Conservation (phyloP, 2,329 filamentous ascomycete genomes). For the Madurella fahalii region DNA sequence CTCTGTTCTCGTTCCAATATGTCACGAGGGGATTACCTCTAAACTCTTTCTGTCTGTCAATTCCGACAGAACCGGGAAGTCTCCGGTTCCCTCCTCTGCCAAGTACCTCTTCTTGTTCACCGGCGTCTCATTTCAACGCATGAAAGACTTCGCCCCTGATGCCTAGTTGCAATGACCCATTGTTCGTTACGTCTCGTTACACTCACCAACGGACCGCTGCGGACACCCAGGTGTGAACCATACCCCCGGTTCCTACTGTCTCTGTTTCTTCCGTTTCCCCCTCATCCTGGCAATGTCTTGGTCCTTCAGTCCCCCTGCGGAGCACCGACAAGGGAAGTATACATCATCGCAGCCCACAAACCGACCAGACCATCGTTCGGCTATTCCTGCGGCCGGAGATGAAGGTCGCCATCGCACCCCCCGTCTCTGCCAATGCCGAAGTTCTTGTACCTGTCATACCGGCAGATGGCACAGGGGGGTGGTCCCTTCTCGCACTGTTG, state of each 20-base stretch:
- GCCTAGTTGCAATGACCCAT: not conserved
- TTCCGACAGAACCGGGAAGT: too few relatives aligned
- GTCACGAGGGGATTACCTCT: too few relatives aligned
- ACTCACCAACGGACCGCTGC: slow-evolving; percentile 3
- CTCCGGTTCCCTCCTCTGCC: too few relatives aligned
- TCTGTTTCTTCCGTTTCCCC: not conserved
- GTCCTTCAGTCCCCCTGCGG: not conserved
- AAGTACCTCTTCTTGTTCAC: not conserved
- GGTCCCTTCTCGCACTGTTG: not conserved
- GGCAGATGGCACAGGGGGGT: not conserved
- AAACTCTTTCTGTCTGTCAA: too few relatives aligned
- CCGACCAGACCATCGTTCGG: slow-evolving; percentile 5
- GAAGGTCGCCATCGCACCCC: slow-evolving; percentile 2
- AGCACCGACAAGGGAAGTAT: not conserved
- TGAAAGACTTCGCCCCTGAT: slow-evolving; percentile 6
- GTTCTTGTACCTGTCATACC: not conserved
- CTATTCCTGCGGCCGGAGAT: slow-evolving; percentile 8
- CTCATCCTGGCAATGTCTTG: slow-evolving; percentile 7
- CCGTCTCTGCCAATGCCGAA: slow-evolving; percentile 6
- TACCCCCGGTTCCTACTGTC: not conserved
- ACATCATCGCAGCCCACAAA: slow-evolving; percentile 2
- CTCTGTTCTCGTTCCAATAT: too few relatives aligned
- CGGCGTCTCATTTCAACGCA: not conserved
- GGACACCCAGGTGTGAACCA: not conserved
- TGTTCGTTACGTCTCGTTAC: slow-evolving; percentile 4